Evolutionary conservation across 805 yeast genomes (phyloP), one percentile per base, ranked within the genome.

Genomic region (Myxozyma mucilagina): DNA sequence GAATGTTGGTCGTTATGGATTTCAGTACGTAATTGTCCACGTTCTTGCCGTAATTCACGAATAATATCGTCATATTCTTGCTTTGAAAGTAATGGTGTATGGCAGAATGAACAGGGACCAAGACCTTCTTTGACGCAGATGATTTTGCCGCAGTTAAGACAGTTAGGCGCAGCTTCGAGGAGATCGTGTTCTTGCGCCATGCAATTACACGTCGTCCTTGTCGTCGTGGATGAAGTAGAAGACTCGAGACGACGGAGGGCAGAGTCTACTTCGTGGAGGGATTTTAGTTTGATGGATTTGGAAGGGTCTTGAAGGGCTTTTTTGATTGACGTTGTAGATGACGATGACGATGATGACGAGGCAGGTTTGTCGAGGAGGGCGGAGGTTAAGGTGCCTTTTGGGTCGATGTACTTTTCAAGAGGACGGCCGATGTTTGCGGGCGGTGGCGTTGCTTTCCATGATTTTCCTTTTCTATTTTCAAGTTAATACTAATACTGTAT

Each of bases 81-180:
- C 10, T 74, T 71, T 5, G 84, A 79, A 18, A 94, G 77, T 45
- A 94, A 74, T 38, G 84, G 87, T 31, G 79, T 72, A 0, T 90
- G 89, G 76, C 99, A 94, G 64, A 75, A 87, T 1, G 94, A 81
- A 70, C 99, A 94, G 3, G 94, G 94, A 61, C 92, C 94, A 29
- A 90, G 76, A 0, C 98, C 98, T 71, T 94, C 98, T 67, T 86
- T 86, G 3, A 82, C 80, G 76, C 99, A 94, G 1, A 94, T 89
- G 45, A 94, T 89, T 73, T 91, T 89, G 10, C 99, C 99, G 73
- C 99, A 94, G 61, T 87, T 85, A 44, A 94, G 75, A 69, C 99
- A 94, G 72, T 94, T 94, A 0, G 99, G 98, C 1, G 96, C 94
- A 65, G 87, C 81, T 59, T 89, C 96, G 64, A 90, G 87, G 35